Base-by-base conservation (phyloP, 2,329 filamentous ascomycete genomes). In the Corinectria fuckeliana region DNA sequence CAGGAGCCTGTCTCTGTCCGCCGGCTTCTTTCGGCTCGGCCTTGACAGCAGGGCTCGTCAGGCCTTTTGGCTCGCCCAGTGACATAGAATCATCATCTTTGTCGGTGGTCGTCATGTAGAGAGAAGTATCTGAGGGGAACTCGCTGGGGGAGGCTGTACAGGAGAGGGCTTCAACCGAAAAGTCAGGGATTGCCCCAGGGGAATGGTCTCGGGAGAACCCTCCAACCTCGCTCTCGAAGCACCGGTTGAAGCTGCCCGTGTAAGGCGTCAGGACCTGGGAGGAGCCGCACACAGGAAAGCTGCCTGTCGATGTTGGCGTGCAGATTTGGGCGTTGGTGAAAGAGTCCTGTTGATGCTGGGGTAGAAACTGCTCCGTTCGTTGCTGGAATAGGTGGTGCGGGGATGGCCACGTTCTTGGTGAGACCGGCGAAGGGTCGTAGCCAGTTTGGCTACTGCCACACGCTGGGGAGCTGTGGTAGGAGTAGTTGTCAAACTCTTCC, bases 401-500 rank as follows among this genome's bases (percentile, higher is more conserved):
- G 5, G 72, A 73, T 20, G 74, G 63, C 75, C 75, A 80, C 45
- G 68, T 72, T 30, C 66, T 62, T 7, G 78, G 77, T 30, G 76
- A 75, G 38, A 69, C 58, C 9, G 73, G 67, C 13, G 72, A 68
- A 28, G 66, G 60, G 54, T 71, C 70, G 64, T 74, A 74, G 50
- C 61, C 67, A 36, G 66, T 50, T 45, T 64, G 57, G 50, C 61
- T 63, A 50, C 65, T 65, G 4, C 61, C 67, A 36, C 64, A 67
- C 14, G 66, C 67, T 4, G 76, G 73, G 9, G 75, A 76, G 26
- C 68, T 72, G 50, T 72, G 69, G 63, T 74, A 75, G 41, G 73
- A 73, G 52, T 74, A 74, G 57, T 72, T 71, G 18, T 80, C 77
- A 47, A 74, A 69, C 21, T 79, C 78, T 30, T 78, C 74, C 34